These are phyloP conservation scores for Juncus effusus DNA, from an alignment of 176 grass and related monocot genomes.

Conservation along the genomic window DNA sequence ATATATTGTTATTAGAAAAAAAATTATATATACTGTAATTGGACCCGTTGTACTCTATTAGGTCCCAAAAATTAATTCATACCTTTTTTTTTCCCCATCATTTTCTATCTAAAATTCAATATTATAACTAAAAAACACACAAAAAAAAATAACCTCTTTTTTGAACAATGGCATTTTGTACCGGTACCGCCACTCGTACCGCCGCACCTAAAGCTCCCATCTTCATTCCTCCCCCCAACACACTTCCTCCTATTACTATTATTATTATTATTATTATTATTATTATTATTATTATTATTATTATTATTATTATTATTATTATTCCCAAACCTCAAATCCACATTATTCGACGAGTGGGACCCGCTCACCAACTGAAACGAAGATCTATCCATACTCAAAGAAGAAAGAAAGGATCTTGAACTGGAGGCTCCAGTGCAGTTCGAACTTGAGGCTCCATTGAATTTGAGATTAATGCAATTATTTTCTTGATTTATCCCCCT, in stretches of 20 bases:
- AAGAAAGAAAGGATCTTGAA: slow-evolving; percentile 71
- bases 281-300: too few species aligned
- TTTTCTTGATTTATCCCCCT: slow-evolving; percentile 12
- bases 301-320: background rate
- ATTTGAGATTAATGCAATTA: slow-evolving; percentile 62
- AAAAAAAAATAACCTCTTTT: slow-evolving; percentile 68
- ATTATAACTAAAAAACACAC: background rate
- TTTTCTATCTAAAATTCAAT: background rate
- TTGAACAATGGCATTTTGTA: slow-evolving; percentile 77
- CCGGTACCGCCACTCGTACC: slow-evolving; percentile 25
- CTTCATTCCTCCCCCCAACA: slow-evolving; percentile 44
- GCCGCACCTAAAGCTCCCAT: slow-evolving; percentile 59
- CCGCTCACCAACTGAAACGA: slow-evolving; percentile 66
- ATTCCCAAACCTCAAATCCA: slow-evolving; percentile 45
- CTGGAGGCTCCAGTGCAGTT: slow-evolving; percentile 70
- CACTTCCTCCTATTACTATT: slow-evolving; percentile 44
- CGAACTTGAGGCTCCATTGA: slow-evolving; percentile 39
- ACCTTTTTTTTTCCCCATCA: background rate
- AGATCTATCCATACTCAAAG: slow-evolving; percentile 78
- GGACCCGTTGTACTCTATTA: too few species aligned
- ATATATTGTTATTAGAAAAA: too few species aligned
- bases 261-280: too few species aligned
- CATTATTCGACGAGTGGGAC: slow-evolving; percentile 55
- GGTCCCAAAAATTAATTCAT: too few species aligned
- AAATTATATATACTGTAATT: too few species aligned